A percentile compares a stretch with the other conserved stretches of the same genome.
Evolutionary conservation across 1,284 basidiomycete genomes (phyloP).

Genomic region (Trichosporon coremiiforme): DNA sequence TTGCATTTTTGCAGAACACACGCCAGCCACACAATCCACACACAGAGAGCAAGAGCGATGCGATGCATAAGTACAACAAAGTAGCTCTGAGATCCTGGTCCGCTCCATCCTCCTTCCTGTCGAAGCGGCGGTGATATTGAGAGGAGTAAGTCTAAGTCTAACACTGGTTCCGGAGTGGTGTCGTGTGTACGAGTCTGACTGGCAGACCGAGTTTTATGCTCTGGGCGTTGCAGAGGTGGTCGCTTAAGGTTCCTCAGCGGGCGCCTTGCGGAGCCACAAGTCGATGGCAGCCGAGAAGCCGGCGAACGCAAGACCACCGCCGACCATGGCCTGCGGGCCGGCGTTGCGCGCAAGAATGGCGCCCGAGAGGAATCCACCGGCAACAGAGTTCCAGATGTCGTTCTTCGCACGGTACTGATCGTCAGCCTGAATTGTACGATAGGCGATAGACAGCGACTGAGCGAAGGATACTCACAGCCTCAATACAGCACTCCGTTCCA

Average conservation of each 20-base stretch:
- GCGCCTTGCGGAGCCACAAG: constrained; percentile 76
- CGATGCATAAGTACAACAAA: constrained; percentile 28
- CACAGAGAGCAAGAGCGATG: constrained; percentile 25
- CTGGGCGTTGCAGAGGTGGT: neutral
- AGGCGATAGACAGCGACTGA: too few relatives aligned
- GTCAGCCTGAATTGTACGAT: constrained; percentile 14
- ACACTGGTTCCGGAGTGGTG: neutral
- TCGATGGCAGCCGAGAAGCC: constrained; percentile 89
- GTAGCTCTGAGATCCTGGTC: constrained; percentile 16
- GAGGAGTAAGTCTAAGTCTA: constrained; percentile 13
- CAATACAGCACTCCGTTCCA: constrained; percentile 92
- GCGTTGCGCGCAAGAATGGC: constrained; percentile 81
- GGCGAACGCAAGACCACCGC: constrained; percentile 83
- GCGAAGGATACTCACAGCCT: constrained; percentile 71
- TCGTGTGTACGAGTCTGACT: neutral
- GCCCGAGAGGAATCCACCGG: constrained; percentile 62
- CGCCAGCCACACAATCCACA: neutral
- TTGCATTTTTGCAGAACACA: neutral
- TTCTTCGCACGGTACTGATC: constrained; percentile 90
- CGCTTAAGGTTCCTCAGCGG: constrained; percentile 69
- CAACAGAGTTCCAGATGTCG: constrained; percentile 77
- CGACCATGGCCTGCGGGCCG: constrained; percentile 76
- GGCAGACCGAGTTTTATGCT: neutral
- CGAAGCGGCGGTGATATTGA: neutral
- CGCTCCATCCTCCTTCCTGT: neutral